phyloP scores from a whole-genome alignment of 192 early-diverging fungal genomes.

The Backusella tuberculispora region DNA sequence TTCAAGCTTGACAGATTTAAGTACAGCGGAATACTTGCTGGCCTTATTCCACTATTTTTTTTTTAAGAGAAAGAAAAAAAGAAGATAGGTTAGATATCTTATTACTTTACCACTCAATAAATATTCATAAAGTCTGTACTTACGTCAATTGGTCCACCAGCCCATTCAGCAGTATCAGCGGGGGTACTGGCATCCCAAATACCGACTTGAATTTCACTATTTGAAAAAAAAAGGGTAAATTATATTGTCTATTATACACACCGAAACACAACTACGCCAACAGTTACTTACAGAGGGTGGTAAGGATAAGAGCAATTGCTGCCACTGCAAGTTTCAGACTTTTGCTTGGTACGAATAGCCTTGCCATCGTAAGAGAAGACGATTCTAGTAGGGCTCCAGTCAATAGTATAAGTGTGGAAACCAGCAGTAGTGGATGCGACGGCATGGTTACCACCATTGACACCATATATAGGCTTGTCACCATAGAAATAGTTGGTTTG shows the following conservation, averaged over 20 bases:
- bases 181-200: conserved; percentile 45
- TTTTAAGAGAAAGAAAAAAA: neutral
- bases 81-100: neutral
- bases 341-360: conserved; percentile 35
- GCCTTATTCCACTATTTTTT: conserved; percentile 12
- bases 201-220: conserved; percentile 43
- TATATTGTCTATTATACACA: neutral
- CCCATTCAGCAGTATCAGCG: conserved; percentile 31
- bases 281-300: conserved; percentile 30
- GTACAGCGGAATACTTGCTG: neutral
- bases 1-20: conserved; percentile 17
- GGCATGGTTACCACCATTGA: conserved; percentile 29
- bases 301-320: conserved; percentile 26
- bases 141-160: conserved; percentile 32
- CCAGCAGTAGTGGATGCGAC: conserved; percentile 17
- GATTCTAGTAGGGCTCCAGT: conserved; percentile 43
- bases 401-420: conserved; percentile 47
- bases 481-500: conserved; percentile 49
- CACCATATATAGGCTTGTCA: conserved; percentile 14
- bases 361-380: conserved; percentile 46
- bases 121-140: neutral
- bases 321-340: conserved; percentile 29
- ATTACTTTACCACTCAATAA: neutral
- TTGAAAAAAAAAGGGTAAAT: conserved; percentile 1
- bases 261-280: neutral